These are phyloP conservation scores for Cryphonectria japonica DNA, from an alignment of 2,329 filamentous ascomycete genomes.

Conservation along the genomic window DNA sequence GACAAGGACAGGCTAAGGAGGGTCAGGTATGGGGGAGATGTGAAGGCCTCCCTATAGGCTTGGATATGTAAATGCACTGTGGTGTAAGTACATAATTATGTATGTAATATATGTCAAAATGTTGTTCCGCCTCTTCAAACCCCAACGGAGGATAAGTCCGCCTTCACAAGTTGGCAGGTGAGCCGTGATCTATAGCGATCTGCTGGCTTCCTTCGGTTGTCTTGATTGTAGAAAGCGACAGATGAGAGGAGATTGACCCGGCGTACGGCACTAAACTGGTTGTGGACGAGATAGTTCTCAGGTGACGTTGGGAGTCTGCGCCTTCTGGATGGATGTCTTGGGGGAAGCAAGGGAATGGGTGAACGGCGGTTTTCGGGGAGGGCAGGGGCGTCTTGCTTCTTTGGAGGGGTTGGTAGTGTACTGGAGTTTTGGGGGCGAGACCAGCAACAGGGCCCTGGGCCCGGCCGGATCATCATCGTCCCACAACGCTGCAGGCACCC, in stretches of 20 bases:
- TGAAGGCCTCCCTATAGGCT: constrained; percentile 25
- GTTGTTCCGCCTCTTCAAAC: too few relatives aligned
- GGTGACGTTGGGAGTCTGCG: not conserved
- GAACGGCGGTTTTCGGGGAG: too few relatives aligned
- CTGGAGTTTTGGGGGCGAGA: not conserved
- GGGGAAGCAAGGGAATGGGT: not conserved
- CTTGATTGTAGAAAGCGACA: too few relatives aligned
- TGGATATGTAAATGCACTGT: not conserved
- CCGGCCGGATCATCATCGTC: not conserved
- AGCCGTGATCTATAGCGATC: not conserved
- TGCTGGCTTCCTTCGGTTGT: not conserved
- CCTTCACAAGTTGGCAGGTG: too few relatives aligned
- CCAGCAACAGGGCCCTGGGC: not conserved
- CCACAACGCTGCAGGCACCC: not conserved
- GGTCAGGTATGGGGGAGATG: constrained; percentile 40
- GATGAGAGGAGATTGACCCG: too few relatives aligned
- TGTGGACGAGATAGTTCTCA: not conserved
- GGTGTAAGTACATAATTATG: not conserved
- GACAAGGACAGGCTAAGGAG: constrained; percentile 40
- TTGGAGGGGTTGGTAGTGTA: too few relatives aligned
- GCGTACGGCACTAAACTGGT: not conserved
- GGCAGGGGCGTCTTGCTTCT: too few relatives aligned
- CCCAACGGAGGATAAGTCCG: too few relatives aligned
- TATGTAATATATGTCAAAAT: not conserved
- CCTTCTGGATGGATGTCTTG: not conserved